Percentiles rank a stretch among this genome's conserved stretches.
These are phyloP conservation scores for Cyberlindnera maritima DNA, from an alignment of 805 yeast species.

Conservation along the genomic window DNA sequence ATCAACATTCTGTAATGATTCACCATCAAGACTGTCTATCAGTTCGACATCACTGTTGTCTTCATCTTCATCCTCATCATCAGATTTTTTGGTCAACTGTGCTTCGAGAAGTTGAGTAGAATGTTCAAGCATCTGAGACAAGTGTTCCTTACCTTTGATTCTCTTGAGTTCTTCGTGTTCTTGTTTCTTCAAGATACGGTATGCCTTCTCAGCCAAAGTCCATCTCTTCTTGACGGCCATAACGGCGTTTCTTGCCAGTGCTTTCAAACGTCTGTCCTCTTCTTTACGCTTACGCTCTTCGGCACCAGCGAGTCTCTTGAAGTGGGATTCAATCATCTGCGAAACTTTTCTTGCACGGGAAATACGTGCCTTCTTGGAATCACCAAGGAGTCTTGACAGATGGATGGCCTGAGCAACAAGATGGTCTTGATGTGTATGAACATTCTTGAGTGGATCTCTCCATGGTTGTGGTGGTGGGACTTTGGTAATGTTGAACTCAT, in stretches of 20 bases:
- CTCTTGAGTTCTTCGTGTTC: conserved; percentile 79
- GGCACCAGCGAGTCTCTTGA: conserved; percentile 82
- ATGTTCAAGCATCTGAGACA: conserved; percentile 84
- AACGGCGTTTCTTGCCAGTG: conserved; percentile 76
- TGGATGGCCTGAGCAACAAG: conserved; percentile 71
- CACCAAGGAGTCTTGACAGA: conserved; percentile 67
- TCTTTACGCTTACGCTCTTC: conserved; percentile 78
- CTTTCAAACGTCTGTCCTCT: conserved; percentile 64
- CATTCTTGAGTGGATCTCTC: conserved; percentile 45
- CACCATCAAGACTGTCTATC: conserved; percentile 11
- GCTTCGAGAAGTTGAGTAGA: conserved; percentile 89
- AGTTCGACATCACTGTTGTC: conserved; percentile 28
- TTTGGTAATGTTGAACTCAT: conserved; percentile 37
- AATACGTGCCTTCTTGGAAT: conserved; percentile 58
- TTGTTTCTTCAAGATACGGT: conserved; percentile 65
- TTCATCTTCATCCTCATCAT: conserved; percentile 27
- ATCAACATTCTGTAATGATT: conserved; percentile 14
- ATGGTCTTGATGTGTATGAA: conserved; percentile 65
- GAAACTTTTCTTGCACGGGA: conserved; percentile 73
- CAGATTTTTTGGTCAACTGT: conserved; percentile 50
- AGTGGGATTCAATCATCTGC: conserved; percentile 80
- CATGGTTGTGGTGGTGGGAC: conserved; percentile 41
- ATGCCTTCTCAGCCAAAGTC: conserved; percentile 84
- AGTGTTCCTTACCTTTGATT: conserved; percentile 79
- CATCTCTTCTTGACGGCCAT: conserved; percentile 87